Conservation (phyloP, 345 rosid genomes). For the Citrus sp. region DNA sequence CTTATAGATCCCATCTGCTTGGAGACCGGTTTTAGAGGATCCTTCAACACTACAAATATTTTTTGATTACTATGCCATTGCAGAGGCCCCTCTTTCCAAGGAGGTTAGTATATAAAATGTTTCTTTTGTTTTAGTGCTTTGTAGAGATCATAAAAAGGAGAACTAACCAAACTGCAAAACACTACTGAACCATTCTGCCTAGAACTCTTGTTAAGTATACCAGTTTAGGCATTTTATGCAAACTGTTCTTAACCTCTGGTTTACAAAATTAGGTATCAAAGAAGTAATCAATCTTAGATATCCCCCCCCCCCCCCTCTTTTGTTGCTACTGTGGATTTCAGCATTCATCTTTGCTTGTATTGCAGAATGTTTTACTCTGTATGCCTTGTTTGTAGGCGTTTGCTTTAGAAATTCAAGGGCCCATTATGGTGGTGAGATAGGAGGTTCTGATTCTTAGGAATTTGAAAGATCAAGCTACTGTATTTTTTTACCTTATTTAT, state of each 20-base stretch:
- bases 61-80: slow-evolving; percentile 88
- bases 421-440: not conserved
- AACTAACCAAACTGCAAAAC: not conserved
- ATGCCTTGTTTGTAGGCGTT: not conserved
- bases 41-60: slow-evolving; percentile 87
- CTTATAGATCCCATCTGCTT: slow-evolving; percentile 77
- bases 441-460: not conserved
- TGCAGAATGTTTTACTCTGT: not conserved
- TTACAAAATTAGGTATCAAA: not conserved
- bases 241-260: not conserved
- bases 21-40: slow-evolving; percentile 93
- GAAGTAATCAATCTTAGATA: not conserved
- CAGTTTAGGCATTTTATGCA: not conserved
- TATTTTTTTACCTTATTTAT: not conserved
- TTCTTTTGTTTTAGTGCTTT: not conserved
- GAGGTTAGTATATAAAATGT: slow-evolving; percentile 53
- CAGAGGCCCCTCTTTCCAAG: slow-evolving; percentile 82
- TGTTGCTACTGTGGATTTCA: not conserved
- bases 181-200: not conserved
- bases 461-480: not conserved
- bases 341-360: not conserved
- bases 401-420: slow-evolving; percentile 8
- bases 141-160: not conserved
- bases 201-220: not conserved
- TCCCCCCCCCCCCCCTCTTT: too few relatives aligned